These are phyloP conservation scores for Porogramme epimiltina DNA, from an alignment of 1,284 basidiomycete species.

Conservation along the genomic window DNA sequence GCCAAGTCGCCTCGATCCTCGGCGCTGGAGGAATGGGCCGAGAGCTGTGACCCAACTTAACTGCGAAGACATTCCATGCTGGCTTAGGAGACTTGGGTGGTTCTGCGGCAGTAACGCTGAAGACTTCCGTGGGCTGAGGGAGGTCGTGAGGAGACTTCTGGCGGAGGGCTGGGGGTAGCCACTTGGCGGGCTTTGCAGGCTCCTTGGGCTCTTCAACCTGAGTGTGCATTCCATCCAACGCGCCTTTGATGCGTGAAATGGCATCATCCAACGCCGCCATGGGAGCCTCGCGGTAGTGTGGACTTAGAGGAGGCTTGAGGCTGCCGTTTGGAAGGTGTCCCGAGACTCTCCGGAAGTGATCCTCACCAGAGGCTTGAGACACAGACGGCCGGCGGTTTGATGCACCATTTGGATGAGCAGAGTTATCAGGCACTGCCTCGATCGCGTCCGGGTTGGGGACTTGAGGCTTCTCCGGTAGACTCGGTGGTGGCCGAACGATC, in stretches of 20 bases:
- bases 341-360: conserved; percentile 15
- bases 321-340: conserved; percentile 17
- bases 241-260: conserved; percentile 89
- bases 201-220: conserved; percentile 23
- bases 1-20: conserved; percentile 46
- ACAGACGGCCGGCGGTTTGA: conserved; percentile 1
- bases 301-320: conserved; percentile 31
- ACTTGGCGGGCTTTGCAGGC: conserved; percentile 33
- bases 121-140: conserved; percentile 45
- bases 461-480: background rate
- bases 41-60: conserved; percentile 59
- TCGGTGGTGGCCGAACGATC: background rate
- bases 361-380: conserved; percentile 2
- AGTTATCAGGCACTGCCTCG: background rate
- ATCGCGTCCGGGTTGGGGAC: background rate
- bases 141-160: conserved; percentile 30
- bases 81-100: conserved; percentile 56
- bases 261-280: conserved; percentile 82
- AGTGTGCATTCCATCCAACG: conserved; percentile 70
- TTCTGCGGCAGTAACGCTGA: conserved; percentile 50
- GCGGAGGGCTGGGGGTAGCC: conserved; percentile 63
- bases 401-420: background rate
- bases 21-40: conserved; percentile 44
- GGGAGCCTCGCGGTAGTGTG: conserved; percentile 62
- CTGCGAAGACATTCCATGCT: conserved; percentile 54